phyloP scores from a whole-genome alignment of 768 basidiomycete genomes.

The Exidia glandulosa region DNA sequence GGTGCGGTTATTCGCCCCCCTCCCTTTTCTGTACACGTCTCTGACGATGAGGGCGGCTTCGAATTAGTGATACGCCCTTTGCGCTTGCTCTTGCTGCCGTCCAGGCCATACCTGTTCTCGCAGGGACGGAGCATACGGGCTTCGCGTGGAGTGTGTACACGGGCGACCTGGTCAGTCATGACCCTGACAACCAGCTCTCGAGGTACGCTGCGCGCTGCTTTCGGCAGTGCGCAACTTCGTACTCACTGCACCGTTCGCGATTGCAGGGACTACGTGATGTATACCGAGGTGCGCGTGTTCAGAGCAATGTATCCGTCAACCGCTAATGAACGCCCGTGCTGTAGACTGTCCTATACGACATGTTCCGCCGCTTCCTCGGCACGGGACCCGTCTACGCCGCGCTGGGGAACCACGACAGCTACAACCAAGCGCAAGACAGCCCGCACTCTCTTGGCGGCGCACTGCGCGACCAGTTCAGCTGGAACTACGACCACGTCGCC shows the following conservation, averaged over 20 bases:
- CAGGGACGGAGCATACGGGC: conserved; percentile 47
- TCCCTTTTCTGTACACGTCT: not conserved
- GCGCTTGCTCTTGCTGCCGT: conserved; percentile 49
- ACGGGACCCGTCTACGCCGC: conserved; percentile 65
- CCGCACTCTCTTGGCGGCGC: conserved; percentile 43
- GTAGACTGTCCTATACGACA: conserved; percentile 53
- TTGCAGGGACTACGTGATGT: conserved; percentile 43
- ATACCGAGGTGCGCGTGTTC: conserved; percentile 42
- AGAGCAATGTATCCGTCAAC: not conserved
- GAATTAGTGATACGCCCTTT: conserved; percentile 50
- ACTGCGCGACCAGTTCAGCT: conserved; percentile 53
- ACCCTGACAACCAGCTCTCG: conserved; percentile 50
- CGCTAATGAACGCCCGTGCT: not conserved
- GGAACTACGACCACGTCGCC: conserved; percentile 72
- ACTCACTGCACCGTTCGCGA: conserved; percentile 1
- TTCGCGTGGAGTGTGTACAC: conserved; percentile 62
- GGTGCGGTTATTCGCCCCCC: conserved; percentile 24
- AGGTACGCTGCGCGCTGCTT: conserved; percentile 27
- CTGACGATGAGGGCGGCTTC: not conserved
- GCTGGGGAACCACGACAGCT: conserved; percentile 69
- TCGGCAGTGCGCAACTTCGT: conserved; percentile 1
- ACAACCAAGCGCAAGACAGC: conserved; percentile 45
- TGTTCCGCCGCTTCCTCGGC: conserved; percentile 51
- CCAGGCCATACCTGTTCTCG: conserved; percentile 54
- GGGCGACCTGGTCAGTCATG: conserved; percentile 66